Evolutionary conservation across 441 rosid species (phyloP).

Genomic region (Arabidopsis lyrata): DNA sequence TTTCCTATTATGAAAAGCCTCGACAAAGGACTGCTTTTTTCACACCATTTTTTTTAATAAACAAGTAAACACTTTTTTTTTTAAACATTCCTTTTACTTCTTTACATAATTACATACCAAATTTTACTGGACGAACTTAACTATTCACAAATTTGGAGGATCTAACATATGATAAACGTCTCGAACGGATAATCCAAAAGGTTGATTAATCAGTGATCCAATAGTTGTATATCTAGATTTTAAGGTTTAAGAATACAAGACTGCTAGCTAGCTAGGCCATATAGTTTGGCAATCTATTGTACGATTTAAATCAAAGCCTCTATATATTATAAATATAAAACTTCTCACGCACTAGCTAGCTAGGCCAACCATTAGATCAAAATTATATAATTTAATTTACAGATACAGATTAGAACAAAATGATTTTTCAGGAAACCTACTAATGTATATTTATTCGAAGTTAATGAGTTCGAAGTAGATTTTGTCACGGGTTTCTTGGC

Average conservation of each 20-base stretch:
- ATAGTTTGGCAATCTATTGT: neutral
- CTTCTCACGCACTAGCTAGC: neutral
- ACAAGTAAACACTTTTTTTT: neutral
- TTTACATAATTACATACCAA: neutral
- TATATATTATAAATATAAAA: neutral
- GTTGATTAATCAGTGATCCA: constrained; percentile 8
- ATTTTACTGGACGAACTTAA: neutral
- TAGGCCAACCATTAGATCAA: neutral
- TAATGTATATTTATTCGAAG: neutral
- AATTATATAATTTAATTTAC: neutral
- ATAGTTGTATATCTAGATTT: neutral
- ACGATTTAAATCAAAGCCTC: neutral
- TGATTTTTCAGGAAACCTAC: neutral
- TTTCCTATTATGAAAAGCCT: neutral
- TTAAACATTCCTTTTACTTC: neutral
- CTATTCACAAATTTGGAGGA: constrained; percentile 1
- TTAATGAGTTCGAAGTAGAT: neutral
- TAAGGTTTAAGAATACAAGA: neutral
- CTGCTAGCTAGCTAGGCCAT: neutral
- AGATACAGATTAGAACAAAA: neutral
- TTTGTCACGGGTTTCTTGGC: constrained; percentile 31
- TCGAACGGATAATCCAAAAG: neutral
- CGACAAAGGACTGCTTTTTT: neutral
- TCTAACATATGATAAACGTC: neutral
- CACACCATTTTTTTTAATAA: neutral